A percentile compares a stretch with the other conserved stretches of the same genome.
These are phyloP conservation scores for Lepiota brunneoincarnata DNA, from an alignment of 768 basidiomycete species.

Conservation along the genomic window DNA sequence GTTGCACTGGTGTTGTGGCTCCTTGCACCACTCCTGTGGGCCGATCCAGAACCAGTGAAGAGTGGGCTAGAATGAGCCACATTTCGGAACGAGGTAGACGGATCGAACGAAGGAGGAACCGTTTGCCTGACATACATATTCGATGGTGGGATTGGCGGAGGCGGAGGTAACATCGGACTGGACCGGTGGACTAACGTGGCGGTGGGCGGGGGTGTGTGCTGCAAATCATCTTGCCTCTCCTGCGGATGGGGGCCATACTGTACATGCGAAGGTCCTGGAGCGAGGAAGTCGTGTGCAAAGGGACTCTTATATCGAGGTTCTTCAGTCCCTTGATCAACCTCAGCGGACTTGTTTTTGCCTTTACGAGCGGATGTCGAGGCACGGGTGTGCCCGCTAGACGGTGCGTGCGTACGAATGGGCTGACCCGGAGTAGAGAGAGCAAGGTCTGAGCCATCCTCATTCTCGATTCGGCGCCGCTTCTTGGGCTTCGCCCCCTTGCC, in stretches of 20 bases:
- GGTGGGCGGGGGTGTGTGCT: conserved; percentile 2
- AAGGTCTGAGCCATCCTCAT: not conserved
- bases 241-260: not conserved
- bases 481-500: not conserved
- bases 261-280: not conserved
- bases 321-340: not conserved
- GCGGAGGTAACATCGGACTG: not conserved
- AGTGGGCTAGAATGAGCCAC: conserved; percentile 5
- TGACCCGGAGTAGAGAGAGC: not conserved
- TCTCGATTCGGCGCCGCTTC: not conserved
- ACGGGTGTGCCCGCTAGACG: not conserved
- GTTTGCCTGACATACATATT: not conserved
- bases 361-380: not conserved
- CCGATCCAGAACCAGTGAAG: not conserved
- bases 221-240: not conserved
- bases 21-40: not conserved
- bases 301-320: not conserved
- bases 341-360: not conserved
- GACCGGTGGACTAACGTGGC: conserved; percentile 2
- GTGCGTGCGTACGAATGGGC: not conserved
- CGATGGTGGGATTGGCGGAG: not conserved
- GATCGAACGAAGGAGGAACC: not conserved
- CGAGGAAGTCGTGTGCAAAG: not conserved
- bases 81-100: conserved; percentile 10
- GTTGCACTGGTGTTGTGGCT: conserved; percentile 9